A percentile compares a stretch with the other conserved stretches of the same genome.
These are phyloP conservation scores for Laguncularia racemosa DNA, from an alignment of 345 rosid species.

Conservation along the genomic window DNA sequence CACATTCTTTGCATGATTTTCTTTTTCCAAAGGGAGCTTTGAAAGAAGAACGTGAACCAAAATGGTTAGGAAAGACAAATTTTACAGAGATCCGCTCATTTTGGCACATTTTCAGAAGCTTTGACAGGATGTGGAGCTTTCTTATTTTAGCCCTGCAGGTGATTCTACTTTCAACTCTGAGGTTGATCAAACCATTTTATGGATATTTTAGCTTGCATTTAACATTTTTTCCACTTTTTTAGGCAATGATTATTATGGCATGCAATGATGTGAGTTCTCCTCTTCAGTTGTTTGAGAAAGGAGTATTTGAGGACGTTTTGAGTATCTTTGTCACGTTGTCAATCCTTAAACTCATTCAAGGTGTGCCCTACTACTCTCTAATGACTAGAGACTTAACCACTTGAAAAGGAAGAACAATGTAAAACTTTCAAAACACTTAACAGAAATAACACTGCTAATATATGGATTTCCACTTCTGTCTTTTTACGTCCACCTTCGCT, in stretches of 20 bases:
- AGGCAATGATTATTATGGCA: slow-evolving; percentile 96
- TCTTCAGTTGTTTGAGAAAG: slow-evolving; percentile 59
- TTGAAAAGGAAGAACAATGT: not conserved
- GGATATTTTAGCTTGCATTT: not conserved
- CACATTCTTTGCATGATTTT: slow-evolving; percentile 6
- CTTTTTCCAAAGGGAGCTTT: slow-evolving; percentile 29
- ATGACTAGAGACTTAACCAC: not conserved
- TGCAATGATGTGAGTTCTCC: slow-evolving; percentile 93
- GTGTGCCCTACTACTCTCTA: slow-evolving; percentile 20
- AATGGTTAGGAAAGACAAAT: slow-evolving; percentile 87
- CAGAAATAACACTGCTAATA: no score
- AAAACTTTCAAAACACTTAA: not conserved
- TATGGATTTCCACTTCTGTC: not conserved
- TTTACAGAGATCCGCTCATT: slow-evolving; percentile 90
- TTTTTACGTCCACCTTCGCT: no score
- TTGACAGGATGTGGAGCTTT: slow-evolving; percentile 96
- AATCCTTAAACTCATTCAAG: slow-evolving; percentile 63
- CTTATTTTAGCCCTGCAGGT: slow-evolving; percentile 93
- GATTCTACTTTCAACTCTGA: slow-evolving; percentile 6
- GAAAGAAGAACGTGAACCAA: slow-evolving; percentile 35
- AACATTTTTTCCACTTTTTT: slow-evolving; percentile 7
- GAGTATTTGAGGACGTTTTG: slow-evolving; percentile 76
- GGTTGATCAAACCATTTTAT: not conserved
- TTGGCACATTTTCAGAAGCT: slow-evolving; percentile 97
- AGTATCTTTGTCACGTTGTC: slow-evolving; percentile 92